Evolutionary conservation across 1,284 basidiomycete genomes (phyloP), one percentile per base, ranked within the genome.

Genomic region (Marasmius oreades): DNA sequence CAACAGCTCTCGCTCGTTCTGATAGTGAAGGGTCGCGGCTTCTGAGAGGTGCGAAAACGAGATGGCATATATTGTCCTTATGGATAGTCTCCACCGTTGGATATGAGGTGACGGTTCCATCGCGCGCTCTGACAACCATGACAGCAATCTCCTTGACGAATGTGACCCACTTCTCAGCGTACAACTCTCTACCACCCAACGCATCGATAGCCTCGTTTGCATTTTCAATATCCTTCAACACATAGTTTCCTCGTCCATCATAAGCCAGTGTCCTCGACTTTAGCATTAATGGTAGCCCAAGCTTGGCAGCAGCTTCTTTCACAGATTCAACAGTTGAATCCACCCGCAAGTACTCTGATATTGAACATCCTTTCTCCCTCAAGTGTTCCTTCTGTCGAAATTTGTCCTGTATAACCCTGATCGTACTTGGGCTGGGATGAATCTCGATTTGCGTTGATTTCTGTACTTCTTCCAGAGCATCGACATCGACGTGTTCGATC

Each of bases 41-140:
- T 36, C 92, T 79, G 36, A 95, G 73, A 1, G 95, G 97, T 1
- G 91, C 93, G 68, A 89, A 90, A 42, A 98, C 94, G 18, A 98
- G 82, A 67, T 98, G 92, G 66, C 97, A 94, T 53, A 99, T 92
- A 66, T 88, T 96, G 61, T 98, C 84, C 73, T 92, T 91, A 74
- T 99, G 97, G 14, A 99, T 79, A 0, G 97, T 99, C 75, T 99
- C 95, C 23, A 98, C 97, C 1, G 86, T 88, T 23, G 96, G 94
- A 69, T 99, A 99, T 7, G 91, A 90, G 24, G 75, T 70, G 3
- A 95, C 87, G 55, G 92, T 81, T 12, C 94, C 95, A 18, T 75
- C 70, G 6, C 77, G 77, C 14, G 89, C 86, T 24, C 93, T 86
- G 1, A 98, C 95, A 12, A 99, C 97, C 92, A 99, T 98, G 47